Base-by-base conservation (phyloP, 2,329 filamentous ascomycete species). In the Pseudocercospora ulei region DNA sequence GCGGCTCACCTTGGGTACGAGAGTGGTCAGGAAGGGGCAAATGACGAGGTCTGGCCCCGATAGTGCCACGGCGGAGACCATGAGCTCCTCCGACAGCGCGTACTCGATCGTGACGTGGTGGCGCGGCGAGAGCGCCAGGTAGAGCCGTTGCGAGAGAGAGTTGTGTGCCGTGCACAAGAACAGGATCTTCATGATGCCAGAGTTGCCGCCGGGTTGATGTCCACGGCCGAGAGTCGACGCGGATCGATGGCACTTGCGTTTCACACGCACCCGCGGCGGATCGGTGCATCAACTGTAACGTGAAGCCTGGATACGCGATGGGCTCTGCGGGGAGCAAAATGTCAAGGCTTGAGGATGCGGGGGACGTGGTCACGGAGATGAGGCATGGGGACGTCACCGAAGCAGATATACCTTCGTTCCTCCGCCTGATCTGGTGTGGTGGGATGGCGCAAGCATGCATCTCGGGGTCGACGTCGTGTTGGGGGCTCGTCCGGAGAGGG, bases 141-240 rank as follows among this genome's bases (percentile, higher is more conserved):
- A 62, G 5, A 65, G 52, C 13, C 60, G 56, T 45, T 65, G 64
- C 4, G 64, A 66, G 4, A 66, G 53, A 6, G 63, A 65, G 40
- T 65, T 66, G 52, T 65, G 62, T n/a, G 63, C 63, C 3, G 63
- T 66, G 46, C 63, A 65, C n/a, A 66, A 53, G 42, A 66, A 65
- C 36, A 66, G 60, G 26, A 65, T 63, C 50, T 58, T 60, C 59
- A 65, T 62, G 5, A 16, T 48, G 38, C 7, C 11, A 24, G 18
- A 18, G 37, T 43, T 23, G 22, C 28, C 12, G 37, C n/a, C 35
- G 27, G 38, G 13, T 28, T n/a, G n/a, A n/a, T n/a, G n/a, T n/a
- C n/a, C n/a, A n/a, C n/a, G n/a, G n/a, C n/a, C n/a, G n/a, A n/a
- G n/a, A n/a, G n/a, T n/a, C n/a, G n/a, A n/a, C n/a, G n/a, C n/a